Conservation (phyloP, 495 filamentous ascomycete genomes). For the Filosporella fistucella region DNA sequence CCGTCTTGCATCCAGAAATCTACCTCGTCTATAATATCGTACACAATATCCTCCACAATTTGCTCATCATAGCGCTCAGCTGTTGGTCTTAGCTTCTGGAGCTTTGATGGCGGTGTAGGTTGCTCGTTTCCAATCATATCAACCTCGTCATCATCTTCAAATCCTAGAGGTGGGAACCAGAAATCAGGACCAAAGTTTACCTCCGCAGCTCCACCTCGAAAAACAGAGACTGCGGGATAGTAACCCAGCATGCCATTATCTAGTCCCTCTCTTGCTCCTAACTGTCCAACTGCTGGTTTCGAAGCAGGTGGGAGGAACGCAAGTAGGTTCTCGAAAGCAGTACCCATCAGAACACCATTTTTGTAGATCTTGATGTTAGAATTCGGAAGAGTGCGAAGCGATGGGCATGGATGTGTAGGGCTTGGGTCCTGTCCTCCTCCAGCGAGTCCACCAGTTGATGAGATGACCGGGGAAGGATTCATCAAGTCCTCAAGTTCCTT, state of each 20-base stretch:
- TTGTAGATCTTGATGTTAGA: slow-evolving; percentile 87
- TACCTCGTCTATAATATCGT: slow-evolving; percentile 88
- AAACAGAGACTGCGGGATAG: slow-evolving; percentile 89
- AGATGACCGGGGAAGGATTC: slow-evolving; percentile 62
- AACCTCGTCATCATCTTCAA: slow-evolving; percentile 36
- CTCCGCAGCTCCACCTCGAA: slow-evolving; percentile 84
- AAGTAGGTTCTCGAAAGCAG: slow-evolving; percentile 81
- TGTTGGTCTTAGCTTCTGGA: slow-evolving; percentile 46
- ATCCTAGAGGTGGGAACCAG: slow-evolving; percentile 74
- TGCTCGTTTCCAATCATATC: slow-evolving; percentile 41
- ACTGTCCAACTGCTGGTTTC: slow-evolving; percentile 58
- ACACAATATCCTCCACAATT: slow-evolving; percentile 90
- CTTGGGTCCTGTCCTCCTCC: slow-evolving; percentile 28
- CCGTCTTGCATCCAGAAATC: slow-evolving; percentile 72
- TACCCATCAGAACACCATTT: slow-evolving; percentile 83
- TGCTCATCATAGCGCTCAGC: slow-evolving; percentile 87
- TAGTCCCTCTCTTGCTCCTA: slow-evolving; percentile 72
- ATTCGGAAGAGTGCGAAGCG: slow-evolving; percentile 77
- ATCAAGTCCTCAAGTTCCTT: slow-evolving; percentile 86
- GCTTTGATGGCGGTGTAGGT: slow-evolving; percentile 2
- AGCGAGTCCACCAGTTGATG: slow-evolving; percentile 25
- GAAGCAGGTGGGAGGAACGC: slow-evolving; percentile 91
- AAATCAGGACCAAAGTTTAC: slow-evolving; percentile 88
- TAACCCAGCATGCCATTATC: slow-evolving; percentile 96
- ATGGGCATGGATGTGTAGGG: slow-evolving; percentile 66